Evolutionary conservation across 2,329 filamentous ascomycete genomes (phyloP).

Genomic region (Neodidymelliopsis sp.): DNA sequence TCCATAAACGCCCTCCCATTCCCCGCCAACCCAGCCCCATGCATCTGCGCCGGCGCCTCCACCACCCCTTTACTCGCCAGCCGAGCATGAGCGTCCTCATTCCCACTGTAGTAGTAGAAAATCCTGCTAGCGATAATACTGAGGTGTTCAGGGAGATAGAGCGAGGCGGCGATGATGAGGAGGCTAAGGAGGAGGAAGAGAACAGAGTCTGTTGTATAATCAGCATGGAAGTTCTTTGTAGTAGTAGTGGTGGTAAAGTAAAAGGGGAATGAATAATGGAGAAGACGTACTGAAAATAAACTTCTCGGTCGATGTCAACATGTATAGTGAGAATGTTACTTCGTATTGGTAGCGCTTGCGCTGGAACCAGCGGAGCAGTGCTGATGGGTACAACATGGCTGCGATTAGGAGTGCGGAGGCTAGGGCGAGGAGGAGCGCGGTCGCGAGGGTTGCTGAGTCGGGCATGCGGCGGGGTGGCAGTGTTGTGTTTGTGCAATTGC

Average conservation of each 20-base stretch:
- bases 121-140: slow-evolving; percentile 81
- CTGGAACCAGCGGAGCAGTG: slow-evolving; percentile 82
- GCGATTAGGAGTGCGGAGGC: slow-evolving; percentile 52
- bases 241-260: slow-evolving; percentile 1
- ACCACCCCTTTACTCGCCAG: slow-evolving; percentile 8
- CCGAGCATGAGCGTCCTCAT: slow-evolving; percentile 55
- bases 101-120: slow-evolving; percentile 94
- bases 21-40: slow-evolving; percentile 12
- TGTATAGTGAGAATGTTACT: slow-evolving; percentile 95
- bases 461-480: slow-evolving; percentile 29
- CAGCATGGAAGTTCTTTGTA: too few relatives aligned
- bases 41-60: slow-evolving; percentile 9
- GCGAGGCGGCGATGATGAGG: slow-evolving; percentile 82
- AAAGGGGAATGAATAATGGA: background rate
- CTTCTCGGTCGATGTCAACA: slow-evolving; percentile 95
- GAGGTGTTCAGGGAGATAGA: slow-evolving; percentile 94
- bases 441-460: slow-evolving; percentile 45
- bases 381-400: slow-evolving; percentile 57
- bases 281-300: slow-evolving; percentile 87
- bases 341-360: slow-evolving; percentile 98
- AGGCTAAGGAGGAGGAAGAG: slow-evolving; percentile 90
- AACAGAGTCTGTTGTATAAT: slow-evolving; percentile 77
- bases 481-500: background rate
- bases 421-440: slow-evolving; percentile 44
- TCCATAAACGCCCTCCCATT: slow-evolving; percentile 16